These are phyloP conservation scores for Solanum chilense DNA, from an alignment of 257 asterid genomes.

Conservation along the genomic window DNA sequence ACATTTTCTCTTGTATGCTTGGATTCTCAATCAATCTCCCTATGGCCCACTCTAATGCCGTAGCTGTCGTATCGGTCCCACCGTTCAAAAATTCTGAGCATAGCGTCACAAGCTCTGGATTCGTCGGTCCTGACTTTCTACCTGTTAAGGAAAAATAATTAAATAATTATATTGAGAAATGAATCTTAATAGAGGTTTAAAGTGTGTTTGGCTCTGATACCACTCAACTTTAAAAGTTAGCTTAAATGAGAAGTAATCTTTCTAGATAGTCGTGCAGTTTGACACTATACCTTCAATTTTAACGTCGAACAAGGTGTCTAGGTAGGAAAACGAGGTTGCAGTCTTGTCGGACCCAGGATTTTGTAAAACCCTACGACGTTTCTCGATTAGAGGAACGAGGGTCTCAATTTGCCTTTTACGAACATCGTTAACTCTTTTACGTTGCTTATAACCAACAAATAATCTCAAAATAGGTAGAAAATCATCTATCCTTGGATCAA, in stretches of 20 bases:
- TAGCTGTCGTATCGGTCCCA: conserved; percentile 91
- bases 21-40: conserved; percentile 73
- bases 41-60: conserved; percentile 83
- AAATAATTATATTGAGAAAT: background rate
- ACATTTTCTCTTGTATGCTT: conserved; percentile 35
- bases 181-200: background rate
- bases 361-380: conserved; percentile 37
- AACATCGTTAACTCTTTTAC: conserved; percentile 49
- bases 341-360: conserved; percentile 40
- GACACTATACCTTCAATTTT: conserved; percentile 36
- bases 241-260: rapidly evolving
- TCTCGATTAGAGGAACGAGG: conserved; percentile 52
- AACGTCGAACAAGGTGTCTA: conserved; percentile 69
- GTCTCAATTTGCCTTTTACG: conserved; percentile 57
- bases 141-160: background rate
- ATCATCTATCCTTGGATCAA: conserved; percentile 82
- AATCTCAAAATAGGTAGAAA: conserved; percentile 64
- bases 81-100: conserved; percentile 82
- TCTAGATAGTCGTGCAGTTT: background rate
- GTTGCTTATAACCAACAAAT: conserved; percentile 51
- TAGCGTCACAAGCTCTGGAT: conserved; percentile 59
- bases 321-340: conserved; percentile 60
- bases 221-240: background rate
- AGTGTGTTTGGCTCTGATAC: background rate
- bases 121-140: conserved; percentile 45